These are phyloP conservation scores for Aspergillus carbonarius DNA, from an alignment of 2,329 filamentous ascomycete species.

Conservation along the genomic window DNA sequence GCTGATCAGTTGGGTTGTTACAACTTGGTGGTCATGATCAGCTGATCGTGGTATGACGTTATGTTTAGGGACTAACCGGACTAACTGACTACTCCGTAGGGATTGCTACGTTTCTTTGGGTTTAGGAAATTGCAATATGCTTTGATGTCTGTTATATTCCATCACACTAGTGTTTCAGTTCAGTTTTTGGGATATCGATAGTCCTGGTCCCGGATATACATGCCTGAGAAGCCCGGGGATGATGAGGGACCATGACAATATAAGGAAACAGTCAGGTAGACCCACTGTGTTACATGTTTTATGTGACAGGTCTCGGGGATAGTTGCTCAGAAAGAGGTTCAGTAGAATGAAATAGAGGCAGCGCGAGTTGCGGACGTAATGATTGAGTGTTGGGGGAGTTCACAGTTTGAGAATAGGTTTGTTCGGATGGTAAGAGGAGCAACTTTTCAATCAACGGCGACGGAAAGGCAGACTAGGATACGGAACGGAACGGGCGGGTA, in stretches of 20 bases:
- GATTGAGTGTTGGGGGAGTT: neutral
- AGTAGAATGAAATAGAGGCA: constrained; percentile 13
- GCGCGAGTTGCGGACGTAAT: constrained; percentile 10
- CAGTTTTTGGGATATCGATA: neutral
- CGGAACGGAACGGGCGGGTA: constrained; percentile 3
- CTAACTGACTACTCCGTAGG: too few species aligned
- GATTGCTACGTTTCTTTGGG: too few species aligned
- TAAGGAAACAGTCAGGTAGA: constrained; percentile 10
- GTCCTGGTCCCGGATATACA: constrained; percentile 15
- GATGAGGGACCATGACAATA: constrained; percentile 14
- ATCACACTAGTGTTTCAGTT: neutral
- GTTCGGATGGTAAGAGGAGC: constrained; percentile 9
- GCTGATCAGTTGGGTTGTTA: too few species aligned
- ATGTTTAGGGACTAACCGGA: too few species aligned
- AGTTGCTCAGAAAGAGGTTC: constrained; percentile 12
- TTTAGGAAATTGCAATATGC: too few species aligned
- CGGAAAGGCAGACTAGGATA: constrained; percentile 1
- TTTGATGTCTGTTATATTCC: neutral
- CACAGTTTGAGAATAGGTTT: neutral
- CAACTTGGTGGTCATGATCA: too few species aligned
- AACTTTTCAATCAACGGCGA: constrained; percentile 10
- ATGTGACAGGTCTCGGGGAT: constrained; percentile 6
- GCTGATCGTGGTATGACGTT: too few species aligned
- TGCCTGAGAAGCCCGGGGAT: constrained; percentile 12
- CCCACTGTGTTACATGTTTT: constrained; percentile 9